Evolutionary conservation across 1,284 basidiomycete genomes (phyloP).

Genomic region (Ceratobasidium papillatum): DNA sequence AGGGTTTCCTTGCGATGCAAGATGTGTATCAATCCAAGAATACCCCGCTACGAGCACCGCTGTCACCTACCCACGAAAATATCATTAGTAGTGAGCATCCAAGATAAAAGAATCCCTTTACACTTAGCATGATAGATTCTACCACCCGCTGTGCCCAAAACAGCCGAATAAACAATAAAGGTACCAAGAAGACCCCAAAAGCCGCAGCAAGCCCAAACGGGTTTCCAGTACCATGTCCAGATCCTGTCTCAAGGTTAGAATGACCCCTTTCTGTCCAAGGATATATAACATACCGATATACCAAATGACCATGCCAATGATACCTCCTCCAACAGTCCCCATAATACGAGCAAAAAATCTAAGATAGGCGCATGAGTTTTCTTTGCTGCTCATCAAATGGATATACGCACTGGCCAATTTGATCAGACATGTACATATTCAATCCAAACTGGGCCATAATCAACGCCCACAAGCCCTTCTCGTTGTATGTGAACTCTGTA

Average conservation of each 20-base stretch:
- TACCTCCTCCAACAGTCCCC: conserved; percentile 59
- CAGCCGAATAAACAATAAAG: conserved; percentile 64
- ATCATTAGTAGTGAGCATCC: background rate
- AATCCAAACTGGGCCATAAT: conserved; percentile 74
- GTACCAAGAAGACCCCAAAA: conserved; percentile 61
- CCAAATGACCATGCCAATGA: conserved; percentile 66
- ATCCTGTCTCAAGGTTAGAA: conserved; percentile 51
- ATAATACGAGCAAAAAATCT: conserved; percentile 60
- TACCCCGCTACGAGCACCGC: conserved; percentile 64
- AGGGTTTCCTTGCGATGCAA: conserved; percentile 57
- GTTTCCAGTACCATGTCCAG: conserved; percentile 62
- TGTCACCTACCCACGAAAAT: conserved; percentile 52
- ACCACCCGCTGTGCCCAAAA: conserved; percentile 58
- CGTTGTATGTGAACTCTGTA: conserved; percentile 57
- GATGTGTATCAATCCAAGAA: conserved; percentile 68
- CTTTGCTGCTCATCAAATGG: background rate
- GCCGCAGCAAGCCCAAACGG: conserved; percentile 66
- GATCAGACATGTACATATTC: conserved; percentile 69
- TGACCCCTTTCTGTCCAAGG: background rate
- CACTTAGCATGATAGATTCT: conserved; percentile 54
- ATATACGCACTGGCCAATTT: conserved; percentile 60
- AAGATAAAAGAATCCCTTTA: conserved; percentile 47
- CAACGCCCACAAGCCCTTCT: conserved; percentile 65
- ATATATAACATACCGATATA: conserved; percentile 56
- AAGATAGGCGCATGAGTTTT: conserved; percentile 27